These are phyloP conservation scores for Dryas integrifolia DNA, from an alignment of 331 rosid genomes.

Conservation along the genomic window DNA sequence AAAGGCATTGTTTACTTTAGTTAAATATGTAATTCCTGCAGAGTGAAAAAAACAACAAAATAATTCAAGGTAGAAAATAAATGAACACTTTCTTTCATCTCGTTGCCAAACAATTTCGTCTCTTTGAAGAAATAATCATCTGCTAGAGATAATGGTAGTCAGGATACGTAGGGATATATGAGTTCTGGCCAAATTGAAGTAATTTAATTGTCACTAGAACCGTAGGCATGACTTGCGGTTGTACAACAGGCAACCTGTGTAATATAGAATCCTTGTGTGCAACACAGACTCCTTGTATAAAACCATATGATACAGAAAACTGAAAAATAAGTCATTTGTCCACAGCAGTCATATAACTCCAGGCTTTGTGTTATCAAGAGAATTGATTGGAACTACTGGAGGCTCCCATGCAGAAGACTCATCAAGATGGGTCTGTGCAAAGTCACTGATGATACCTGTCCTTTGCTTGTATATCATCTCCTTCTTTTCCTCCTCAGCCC, in stretches of 20 bases:
- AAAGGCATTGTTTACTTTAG: too few species aligned
- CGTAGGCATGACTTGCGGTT: too few species aligned
- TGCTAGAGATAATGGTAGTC: too few species aligned
- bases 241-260: constrained; percentile 14
- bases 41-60: too few species aligned
- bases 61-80: too few species aligned
- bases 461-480: constrained; percentile 44
- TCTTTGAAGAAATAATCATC: too few species aligned
- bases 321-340: constrained; percentile 22
- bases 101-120: too few species aligned
- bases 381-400: constrained; percentile 52
- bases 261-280: constrained; percentile 1
- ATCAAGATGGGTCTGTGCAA: constrained; percentile 47
- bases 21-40: too few species aligned
- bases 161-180: too few species aligned
- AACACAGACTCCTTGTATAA: constrained; percentile 21
- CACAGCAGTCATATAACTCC: constrained; percentile 28
- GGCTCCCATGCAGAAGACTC: constrained; percentile 43
- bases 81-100: too few species aligned
- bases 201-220: not conserved
- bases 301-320: constrained; percentile 19
- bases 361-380: constrained; percentile 37
- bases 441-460: constrained; percentile 45
- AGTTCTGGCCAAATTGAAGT: too few species aligned
- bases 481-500: constrained; percentile 62